A percentile compares a stretch with the other conserved stretches of the same genome.
Conservation (phyloP, 257 asterid genomes). For the Solanum chiquidenum region DNA sequence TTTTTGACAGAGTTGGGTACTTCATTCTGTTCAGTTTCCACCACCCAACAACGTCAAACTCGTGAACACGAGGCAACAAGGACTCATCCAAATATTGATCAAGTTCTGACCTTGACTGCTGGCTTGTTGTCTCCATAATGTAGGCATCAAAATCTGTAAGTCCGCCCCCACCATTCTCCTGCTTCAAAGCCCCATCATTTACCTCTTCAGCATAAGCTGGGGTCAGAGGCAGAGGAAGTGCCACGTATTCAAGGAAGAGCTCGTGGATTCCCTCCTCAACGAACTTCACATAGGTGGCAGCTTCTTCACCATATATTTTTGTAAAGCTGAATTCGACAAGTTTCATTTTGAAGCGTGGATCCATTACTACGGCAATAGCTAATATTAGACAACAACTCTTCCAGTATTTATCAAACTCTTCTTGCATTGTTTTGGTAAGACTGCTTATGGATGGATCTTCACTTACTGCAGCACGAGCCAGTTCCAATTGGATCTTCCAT, state of each 20-base stretch:
- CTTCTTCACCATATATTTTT: constrained; percentile 69
- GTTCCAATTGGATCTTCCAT: constrained; percentile 88
- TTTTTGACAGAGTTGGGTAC: constrained; percentile 87
- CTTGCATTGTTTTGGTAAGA: constrained; percentile 66
- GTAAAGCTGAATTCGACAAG: constrained; percentile 84
- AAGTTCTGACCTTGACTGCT: constrained; percentile 61
- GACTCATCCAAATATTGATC: constrained; percentile 97
- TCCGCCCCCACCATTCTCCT: constrained; percentile 47
- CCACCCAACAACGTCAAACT: constrained; percentile 91
- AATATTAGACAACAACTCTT: constrained; percentile 62
- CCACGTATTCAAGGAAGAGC: constrained; percentile 64
- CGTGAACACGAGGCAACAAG: constrained; percentile 72
- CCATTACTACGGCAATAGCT: constrained; percentile 91
- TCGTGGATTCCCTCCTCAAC: constrained; percentile 88
- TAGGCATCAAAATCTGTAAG: constrained; percentile 69
- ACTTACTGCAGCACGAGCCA: constrained; percentile 55
- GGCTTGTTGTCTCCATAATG: constrained; percentile 74
- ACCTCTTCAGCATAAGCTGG: constrained; percentile 46
- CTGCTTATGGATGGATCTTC: constrained; percentile 55
- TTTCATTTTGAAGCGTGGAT: constrained; percentile 92
- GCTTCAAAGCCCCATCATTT: constrained; percentile 27
- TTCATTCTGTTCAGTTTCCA: constrained; percentile 77
- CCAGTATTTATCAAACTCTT: constrained; percentile 76
- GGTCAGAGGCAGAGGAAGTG: constrained; percentile 56
- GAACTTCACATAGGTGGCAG: constrained; percentile 40